Conservation (phyloP, 2,329 filamentous ascomycete species). For the Clonostachys solani region DNA sequence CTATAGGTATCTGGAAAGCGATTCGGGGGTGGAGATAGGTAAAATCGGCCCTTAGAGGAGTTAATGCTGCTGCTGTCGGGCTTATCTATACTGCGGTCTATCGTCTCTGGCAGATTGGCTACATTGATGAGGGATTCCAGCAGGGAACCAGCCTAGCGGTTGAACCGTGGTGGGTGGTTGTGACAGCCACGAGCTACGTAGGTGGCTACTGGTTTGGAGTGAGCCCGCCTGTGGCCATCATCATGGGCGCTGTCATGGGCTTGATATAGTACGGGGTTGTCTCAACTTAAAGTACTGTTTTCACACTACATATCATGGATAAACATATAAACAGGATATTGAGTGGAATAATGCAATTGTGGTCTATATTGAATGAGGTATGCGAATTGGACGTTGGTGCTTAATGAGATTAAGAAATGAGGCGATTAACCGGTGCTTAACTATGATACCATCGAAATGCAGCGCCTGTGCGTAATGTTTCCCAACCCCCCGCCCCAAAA, state of each 20-base stretch:
- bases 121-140: slow-evolving; percentile 37
- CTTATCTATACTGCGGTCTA: slow-evolving; percentile 59
- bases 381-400: no score
- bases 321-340: no score
- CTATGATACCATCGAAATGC: no score
- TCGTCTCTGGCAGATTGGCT: slow-evolving; percentile 54
- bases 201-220: slow-evolving; percentile 20
- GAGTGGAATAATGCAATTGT: no score
- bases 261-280: slow-evolving; percentile 16
- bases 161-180: slow-evolving; percentile 58
- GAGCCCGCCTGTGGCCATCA: slow-evolving; percentile 18
- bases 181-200: slow-evolving; percentile 34
- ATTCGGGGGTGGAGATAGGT: slow-evolving; percentile 38
- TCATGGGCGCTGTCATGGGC: slow-evolving; percentile 20
- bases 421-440: no score
- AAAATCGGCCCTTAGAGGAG: slow-evolving; percentile 31
- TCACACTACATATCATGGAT: no score
- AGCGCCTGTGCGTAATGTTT: no score
- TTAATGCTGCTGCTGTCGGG: slow-evolving; percentile 55
- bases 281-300: background rate
- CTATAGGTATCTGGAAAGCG: slow-evolving; percentile 47
- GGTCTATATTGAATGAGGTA: no score
- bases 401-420: no score
- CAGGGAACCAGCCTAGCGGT: slow-evolving; percentile 43
- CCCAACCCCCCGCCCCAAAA: no score